These are phyloP conservation scores for Metarhizium robertsii DNA, from an alignment of 2,329 filamentous ascomycete species.

Conservation along the genomic window DNA sequence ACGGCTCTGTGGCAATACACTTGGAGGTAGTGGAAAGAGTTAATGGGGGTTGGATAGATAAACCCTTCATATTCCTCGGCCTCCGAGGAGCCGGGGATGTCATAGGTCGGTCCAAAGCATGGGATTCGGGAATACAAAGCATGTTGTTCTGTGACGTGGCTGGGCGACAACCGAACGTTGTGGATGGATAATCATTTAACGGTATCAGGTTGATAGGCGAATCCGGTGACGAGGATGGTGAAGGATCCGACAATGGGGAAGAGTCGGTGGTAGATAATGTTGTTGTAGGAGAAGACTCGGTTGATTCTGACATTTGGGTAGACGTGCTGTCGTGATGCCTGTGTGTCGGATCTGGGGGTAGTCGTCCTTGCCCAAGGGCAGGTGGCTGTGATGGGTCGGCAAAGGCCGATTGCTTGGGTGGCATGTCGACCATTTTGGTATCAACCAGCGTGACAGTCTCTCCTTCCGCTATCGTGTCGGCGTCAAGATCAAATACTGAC, in stretches of 20 bases:
- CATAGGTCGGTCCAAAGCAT: conserved; percentile 46
- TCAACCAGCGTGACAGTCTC: conserved; percentile 46
- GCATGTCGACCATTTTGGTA: conserved; percentile 41
- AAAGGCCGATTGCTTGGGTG: conserved; percentile 28
- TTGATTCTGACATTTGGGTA: conserved; percentile 70
- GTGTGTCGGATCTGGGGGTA: conserved; percentile 44
- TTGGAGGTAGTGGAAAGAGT: conserved; percentile 35
- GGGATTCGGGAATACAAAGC: conserved; percentile 34
- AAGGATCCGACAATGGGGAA: conserved; percentile 80
- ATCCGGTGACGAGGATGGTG: conserved; percentile 85
- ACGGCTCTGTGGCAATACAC: conserved; percentile 52
- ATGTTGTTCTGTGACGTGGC: conserved; percentile 14
- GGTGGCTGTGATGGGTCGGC: conserved; percentile 27
- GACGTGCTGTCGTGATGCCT: conserved; percentile 71
- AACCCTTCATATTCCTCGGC: conserved; percentile 73
- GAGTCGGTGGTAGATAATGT: conserved; percentile 90
- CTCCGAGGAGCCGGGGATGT: conserved; percentile 62
- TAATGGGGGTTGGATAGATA: conserved; percentile 64
- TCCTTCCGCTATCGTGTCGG: conserved; percentile 42
- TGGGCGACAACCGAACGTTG: conserved; percentile 42
- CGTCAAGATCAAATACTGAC: conserved; percentile 63
- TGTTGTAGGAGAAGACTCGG: conserved; percentile 90
- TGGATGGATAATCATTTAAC: conserved; percentile 57
- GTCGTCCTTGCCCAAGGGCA: conserved; percentile 27
- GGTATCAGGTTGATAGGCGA: conserved; percentile 71